Percentiles rank a stretch among this genome's conserved stretches.
phyloP scores from a whole-genome alignment of 1,284 basidiomycete genomes.

The Ustilago tritici region DNA sequence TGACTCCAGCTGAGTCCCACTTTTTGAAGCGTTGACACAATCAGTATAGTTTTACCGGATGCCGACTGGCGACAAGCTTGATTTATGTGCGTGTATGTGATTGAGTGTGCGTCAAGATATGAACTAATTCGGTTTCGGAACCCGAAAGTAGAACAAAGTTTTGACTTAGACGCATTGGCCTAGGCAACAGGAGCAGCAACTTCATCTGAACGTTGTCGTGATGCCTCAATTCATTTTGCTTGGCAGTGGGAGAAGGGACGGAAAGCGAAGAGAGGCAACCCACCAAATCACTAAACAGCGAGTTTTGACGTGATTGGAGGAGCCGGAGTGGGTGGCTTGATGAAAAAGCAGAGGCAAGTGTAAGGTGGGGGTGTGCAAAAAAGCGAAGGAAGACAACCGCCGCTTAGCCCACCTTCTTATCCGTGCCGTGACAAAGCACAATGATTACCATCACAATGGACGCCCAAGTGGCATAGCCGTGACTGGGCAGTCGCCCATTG shows the following conservation, averaged over 20 bases:
- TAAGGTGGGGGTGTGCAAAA: slow-evolving; percentile 1
- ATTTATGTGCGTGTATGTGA: neutral
- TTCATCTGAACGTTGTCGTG: slow-evolving; percentile 1
- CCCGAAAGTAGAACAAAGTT: slow-evolving; percentile 14
- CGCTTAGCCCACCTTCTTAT: slow-evolving; percentile 1
- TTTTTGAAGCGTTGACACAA: neutral
- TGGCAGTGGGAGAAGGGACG: neutral
- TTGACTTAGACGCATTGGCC: neutral
- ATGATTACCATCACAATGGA: neutral
- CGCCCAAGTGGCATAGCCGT: neutral
- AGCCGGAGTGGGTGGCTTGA: slow-evolving; percentile 1
- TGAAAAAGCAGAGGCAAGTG: neutral
- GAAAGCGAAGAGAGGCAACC: neutral
- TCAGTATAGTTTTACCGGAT: slow-evolving; percentile 7
- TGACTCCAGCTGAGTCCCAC: neutral
- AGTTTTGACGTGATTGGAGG: neutral
- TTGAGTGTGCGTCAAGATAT: slow-evolving; percentile 12
- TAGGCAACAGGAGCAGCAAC: neutral
- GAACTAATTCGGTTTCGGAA: slow-evolving; percentile 16
- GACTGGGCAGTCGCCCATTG: neutral
- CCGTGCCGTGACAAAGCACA: slow-evolving; percentile 3
- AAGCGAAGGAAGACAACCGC: slow-evolving; percentile 7
- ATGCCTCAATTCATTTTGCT: slow-evolving; percentile 1
- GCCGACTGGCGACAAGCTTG: slow-evolving; percentile 14
- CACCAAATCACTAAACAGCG: neutral